phyloP scores from a whole-genome alignment of 768 basidiomycete genomes.

The Coprinellus aureogranulatus region DNA sequence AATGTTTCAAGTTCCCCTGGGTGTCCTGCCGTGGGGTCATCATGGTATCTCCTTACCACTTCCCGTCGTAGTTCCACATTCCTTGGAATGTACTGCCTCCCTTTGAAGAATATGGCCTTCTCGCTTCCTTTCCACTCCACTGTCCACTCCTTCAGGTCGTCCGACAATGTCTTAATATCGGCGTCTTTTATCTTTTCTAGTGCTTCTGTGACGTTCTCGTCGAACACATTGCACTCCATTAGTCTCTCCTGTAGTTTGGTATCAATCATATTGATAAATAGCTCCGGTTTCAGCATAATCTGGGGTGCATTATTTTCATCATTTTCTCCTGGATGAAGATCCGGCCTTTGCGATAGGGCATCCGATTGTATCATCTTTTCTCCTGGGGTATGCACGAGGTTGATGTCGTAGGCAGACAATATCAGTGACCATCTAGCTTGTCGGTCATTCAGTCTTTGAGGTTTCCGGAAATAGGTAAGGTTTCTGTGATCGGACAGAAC shows the following conservation, averaged over 20 bases:
- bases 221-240: not conserved
- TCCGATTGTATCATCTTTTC: slow-evolving; percentile 16
- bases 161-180: not conserved
- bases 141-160: not conserved
- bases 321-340: slow-evolving; percentile 12
- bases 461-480: slow-evolving; percentile 14
- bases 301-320: slow-evolving; percentile 16
- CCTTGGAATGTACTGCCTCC: slow-evolving; percentile 5
- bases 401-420: slow-evolving; percentile 24
- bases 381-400: slow-evolving; percentile 28
- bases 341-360: slow-evolving; percentile 15
- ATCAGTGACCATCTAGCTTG: slow-evolving; percentile 21
- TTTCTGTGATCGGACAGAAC: slow-evolving; percentile 7
- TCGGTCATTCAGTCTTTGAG: slow-evolving; percentile 26
- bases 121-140: not conserved
- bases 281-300: slow-evolving; percentile 7
- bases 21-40: not conserved
- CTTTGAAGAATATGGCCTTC: not conserved
- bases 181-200: slow-evolving; percentile 3
- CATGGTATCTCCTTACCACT: slow-evolving; percentile 1
- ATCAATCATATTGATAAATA: slow-evolving; percentile 15
- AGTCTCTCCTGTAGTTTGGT: slow-evolving; percentile 3
- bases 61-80: not conserved
- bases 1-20: slow-evolving; percentile 11
- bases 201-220: slow-evolving; percentile 5